These are phyloP conservation scores for Phytophthora syringae DNA, from an alignment of 352 stramenopile species.

Conservation along the genomic window DNA sequence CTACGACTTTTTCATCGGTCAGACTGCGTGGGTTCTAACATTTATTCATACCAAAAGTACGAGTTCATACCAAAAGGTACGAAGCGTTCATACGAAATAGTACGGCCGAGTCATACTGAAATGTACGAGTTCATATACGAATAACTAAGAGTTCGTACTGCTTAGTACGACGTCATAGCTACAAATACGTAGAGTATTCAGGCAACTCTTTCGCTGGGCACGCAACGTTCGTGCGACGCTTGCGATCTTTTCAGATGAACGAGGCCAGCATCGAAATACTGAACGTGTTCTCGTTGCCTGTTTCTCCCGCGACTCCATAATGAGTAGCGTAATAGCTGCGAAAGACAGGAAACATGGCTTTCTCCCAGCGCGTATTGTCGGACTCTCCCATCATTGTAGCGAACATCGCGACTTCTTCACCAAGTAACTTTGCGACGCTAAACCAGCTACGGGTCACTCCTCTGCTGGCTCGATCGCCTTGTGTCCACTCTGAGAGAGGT, in stretches of 20 bases:
- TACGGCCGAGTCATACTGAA: no score
- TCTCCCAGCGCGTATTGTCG: neutral
- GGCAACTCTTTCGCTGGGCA: no score
- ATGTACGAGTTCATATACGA: no score
- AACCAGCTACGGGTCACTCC: slow-evolving; percentile 2
- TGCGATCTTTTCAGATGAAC: slow-evolving; percentile 1
- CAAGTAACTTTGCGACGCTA: slow-evolving; percentile 7
- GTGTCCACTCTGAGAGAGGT: neutral
- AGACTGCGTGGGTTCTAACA: no score
- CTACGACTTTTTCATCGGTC: no score
- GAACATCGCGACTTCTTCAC: slow-evolving; percentile 8
- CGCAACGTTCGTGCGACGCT: no score
- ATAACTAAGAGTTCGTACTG: no score
- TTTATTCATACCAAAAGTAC: no score
- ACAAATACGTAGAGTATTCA: no score
- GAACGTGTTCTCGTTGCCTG: neutral
- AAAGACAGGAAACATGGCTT: neutral
- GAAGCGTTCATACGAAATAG: no score
- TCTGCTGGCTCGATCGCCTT: neutral
- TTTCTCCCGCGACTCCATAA: neutral
- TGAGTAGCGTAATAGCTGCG: slow-evolving; percentile 3
- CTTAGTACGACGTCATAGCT: no score
- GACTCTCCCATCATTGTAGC: neutral
- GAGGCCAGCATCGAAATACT: slow-evolving; percentile 4
- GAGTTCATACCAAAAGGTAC: no score